Conservation (phyloP, 1,284 basidiomycete species). For the Malassezia brasiliensis region DNA sequence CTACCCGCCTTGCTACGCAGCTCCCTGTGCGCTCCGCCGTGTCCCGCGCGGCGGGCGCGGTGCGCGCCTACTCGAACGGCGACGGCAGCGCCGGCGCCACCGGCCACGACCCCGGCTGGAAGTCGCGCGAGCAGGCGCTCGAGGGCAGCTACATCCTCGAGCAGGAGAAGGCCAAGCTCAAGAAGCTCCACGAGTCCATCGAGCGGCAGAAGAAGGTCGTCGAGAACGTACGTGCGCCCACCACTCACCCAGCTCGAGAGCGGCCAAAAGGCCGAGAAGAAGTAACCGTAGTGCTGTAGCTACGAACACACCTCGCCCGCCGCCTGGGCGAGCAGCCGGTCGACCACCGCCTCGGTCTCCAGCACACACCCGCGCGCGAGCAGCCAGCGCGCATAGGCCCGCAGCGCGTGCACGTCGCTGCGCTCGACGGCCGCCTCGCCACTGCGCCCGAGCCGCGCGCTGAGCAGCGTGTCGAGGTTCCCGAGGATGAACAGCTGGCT, state of each 20-base stretch:
- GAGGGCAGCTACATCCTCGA: slow-evolving; percentile 37
- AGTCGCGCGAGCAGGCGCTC: slow-evolving; percentile 32
- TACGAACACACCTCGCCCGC: not conserved
- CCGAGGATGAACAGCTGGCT: slow-evolving; percentile 84
- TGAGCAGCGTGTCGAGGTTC: slow-evolving; percentile 60
- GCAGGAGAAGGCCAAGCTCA: slow-evolving; percentile 39
- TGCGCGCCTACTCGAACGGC: slow-evolving; percentile 21
- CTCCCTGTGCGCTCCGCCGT: slow-evolving; percentile 2
- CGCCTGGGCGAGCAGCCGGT: slow-evolving; percentile 1
- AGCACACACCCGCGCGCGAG: slow-evolving; percentile 19
- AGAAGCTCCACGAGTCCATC: slow-evolving; percentile 29
- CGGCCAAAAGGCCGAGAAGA: slow-evolving; percentile 24
- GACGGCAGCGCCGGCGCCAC: slow-evolving; percentile 28
- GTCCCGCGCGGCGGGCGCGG: not conserved
- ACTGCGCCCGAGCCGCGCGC: slow-evolving; percentile 49
- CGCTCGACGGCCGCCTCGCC: slow-evolving; percentile 23
- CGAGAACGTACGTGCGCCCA: slow-evolving; percentile 23
- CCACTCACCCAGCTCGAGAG: slow-evolving; percentile 26
- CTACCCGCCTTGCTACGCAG: not conserved
- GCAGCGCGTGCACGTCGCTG: slow-evolving; percentile 21
- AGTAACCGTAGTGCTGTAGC: slow-evolving; percentile 17
- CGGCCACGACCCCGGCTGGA: slow-evolving; percentile 27
- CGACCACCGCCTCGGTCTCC: slow-evolving; percentile 20
- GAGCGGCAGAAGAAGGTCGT: slow-evolving; percentile 35
- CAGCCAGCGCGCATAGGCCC: slow-evolving; percentile 20